phyloP scores from a whole-genome alignment of 768 basidiomycete species.

The Pilatotrama ljubarskyi region DNA sequence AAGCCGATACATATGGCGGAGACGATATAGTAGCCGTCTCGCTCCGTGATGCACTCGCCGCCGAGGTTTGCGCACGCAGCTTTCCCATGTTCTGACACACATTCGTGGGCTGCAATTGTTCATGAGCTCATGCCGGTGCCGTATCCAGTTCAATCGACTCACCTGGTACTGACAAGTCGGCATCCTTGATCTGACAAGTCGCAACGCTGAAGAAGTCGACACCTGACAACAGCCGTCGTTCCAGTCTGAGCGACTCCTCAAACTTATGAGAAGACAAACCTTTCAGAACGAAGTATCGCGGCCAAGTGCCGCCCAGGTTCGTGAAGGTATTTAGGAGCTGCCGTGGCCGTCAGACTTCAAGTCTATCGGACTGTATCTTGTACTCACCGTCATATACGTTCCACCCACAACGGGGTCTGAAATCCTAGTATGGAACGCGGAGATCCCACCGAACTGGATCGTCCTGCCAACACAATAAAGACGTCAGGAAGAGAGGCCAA shows the following conservation, averaged over 20 bases:
- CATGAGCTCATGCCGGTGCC: constrained; percentile 8
- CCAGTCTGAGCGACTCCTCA: neutral
- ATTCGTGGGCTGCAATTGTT: constrained; percentile 64
- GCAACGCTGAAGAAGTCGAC: constrained; percentile 89
- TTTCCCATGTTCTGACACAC: constrained; percentile 92
- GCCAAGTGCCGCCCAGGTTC: constrained; percentile 99
- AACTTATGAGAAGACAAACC: constrained; percentile 50
- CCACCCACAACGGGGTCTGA: constrained; percentile 97
- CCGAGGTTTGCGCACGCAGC: constrained; percentile 68
- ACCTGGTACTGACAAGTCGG: constrained; percentile 50
- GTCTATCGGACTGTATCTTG: neutral
- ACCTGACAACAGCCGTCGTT: constrained; percentile 40
- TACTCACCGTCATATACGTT: constrained; percentile 95
- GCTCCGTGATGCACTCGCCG: constrained; percentile 79
- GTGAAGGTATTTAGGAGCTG: constrained; percentile 94
- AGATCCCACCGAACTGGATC: constrained; percentile 98
- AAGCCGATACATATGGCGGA: constrained; percentile 75
- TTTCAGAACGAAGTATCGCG: constrained; percentile 93
- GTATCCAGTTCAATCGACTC: neutral
- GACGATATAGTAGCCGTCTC: constrained; percentile 91
- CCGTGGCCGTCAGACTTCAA: neutral
- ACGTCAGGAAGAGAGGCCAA: neutral
- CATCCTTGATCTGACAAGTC: constrained; percentile 68
- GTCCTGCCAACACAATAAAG: constrained; percentile 53
- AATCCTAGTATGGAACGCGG: constrained; percentile 97